Conservation (phyloP, 176 grass and related monocot genomes). For the Rhipidocladum racemiflorum region DNA sequence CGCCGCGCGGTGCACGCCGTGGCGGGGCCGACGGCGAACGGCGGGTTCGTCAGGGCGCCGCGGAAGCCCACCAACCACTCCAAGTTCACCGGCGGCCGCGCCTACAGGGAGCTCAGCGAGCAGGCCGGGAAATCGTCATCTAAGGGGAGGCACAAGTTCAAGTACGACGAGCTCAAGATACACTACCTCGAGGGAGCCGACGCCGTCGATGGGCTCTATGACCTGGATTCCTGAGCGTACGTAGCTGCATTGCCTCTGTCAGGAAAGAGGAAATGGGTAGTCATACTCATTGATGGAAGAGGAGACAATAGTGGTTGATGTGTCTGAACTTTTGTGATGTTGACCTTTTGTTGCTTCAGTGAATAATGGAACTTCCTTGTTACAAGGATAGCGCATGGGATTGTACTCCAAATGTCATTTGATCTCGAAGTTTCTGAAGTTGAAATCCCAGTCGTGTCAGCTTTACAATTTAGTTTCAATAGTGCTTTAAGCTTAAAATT, state of each 20-base stretch:
- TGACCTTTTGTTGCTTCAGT: neutral
- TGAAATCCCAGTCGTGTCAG: neutral
- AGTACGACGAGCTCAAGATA: constrained; percentile 32
- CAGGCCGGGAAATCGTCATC: neutral
- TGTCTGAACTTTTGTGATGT: neutral
- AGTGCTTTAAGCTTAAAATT: neutral
- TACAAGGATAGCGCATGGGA: neutral
- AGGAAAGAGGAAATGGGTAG: neutral
- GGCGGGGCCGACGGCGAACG: neutral
- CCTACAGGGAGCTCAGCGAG: neutral
- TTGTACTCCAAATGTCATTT: neutral
- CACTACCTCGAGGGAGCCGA: constrained; percentile 12
- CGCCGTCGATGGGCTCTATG: neutral
- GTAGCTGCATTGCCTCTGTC: neutral
- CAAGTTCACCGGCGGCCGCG: constrained; percentile 1
- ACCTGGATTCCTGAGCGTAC: neutral
- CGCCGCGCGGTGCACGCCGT: constrained; percentile 22
- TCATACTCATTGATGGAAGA: neutral
- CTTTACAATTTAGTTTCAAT: neutral
- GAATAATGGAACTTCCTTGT: neutral
- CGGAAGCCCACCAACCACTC: constrained; percentile 50
- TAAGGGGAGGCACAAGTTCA: constrained; percentile 21
- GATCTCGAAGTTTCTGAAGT: neutral
- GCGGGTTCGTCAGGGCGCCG: constrained; percentile 28
- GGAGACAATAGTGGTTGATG: neutral